Evolutionary conservation across 2,329 filamentous ascomycete genomes (phyloP), one percentile per base, ranked within the genome.

Genomic region (Fusarium camptoceras): DNA sequence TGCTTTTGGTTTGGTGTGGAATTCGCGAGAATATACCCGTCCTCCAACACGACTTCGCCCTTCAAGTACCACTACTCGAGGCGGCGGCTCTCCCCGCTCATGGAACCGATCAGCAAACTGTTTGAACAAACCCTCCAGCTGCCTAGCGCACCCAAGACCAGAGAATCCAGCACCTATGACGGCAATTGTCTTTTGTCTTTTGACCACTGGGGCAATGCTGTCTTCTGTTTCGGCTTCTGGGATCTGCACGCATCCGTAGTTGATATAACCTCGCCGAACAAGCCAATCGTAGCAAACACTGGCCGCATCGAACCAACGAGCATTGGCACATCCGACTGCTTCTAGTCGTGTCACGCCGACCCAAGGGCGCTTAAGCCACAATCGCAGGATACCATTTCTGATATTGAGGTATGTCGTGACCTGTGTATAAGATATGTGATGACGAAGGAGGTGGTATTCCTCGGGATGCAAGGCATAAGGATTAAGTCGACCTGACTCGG

Each of bases 321-420:
- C 86, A 75, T 97, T 94, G 54, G 94, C 93, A 82, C 95, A 98
- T 6, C 96, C 96, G 46, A 95, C 88, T 9, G 96, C 96, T 80
- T 98, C 94, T 78, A 94, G 90, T 49, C 91, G 87, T 27, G 91
- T 92, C 15, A 99, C 92, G 66, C 89, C 89, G 43, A 94, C 88
- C 77, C 94, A 89, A 10, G 96, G 94, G 76, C 97, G 97, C 72
- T 91, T 88, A 37, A 92, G 87, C 96, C 96, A 99, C 42, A 98
- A 82, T 58, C 96, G 88, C 55, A 99, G 83, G 63, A 99, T 97
- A 18, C 94, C 93, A 79, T 99, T 99, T 73, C 96, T 89, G 67
- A 99, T 96, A 78, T 98, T 98, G 56, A 99, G 84, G 81, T 99
- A 99, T 15, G 94, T 93, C 5, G 95, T 98, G 71, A 98, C 94